Evolutionary conservation across 768 basidiomycete genomes (phyloP).

Genomic region (Hirschioporus abietinus): DNA sequence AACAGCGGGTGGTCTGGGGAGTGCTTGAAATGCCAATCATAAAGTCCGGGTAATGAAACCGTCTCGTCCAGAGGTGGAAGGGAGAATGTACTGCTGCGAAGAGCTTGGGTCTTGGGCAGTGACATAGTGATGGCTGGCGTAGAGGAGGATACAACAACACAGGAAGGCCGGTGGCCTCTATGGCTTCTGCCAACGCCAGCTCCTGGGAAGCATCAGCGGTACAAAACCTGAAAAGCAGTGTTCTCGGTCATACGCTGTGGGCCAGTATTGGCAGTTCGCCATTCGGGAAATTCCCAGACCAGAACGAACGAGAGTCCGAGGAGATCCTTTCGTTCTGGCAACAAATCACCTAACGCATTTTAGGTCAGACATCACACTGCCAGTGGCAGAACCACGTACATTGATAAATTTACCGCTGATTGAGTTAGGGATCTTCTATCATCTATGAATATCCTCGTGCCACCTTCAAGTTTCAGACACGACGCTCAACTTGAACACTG

Average conservation of each 20-base stretch:
- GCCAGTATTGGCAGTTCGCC: background rate
- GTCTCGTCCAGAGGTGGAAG: slow-evolving; percentile 19
- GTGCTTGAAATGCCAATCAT: slow-evolving; percentile 22
- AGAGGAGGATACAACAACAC: background rate
- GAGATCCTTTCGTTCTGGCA: no score
- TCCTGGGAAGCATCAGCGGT: background rate
- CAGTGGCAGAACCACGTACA: no score
- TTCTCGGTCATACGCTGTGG: background rate
- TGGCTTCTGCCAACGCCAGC: background rate
- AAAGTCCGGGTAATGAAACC: slow-evolving; percentile 20
- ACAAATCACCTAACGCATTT: no score
- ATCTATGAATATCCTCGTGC: no score
- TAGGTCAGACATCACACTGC: no score
- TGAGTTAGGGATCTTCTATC: no score
- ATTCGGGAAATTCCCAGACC: background rate
- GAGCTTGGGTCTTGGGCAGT: slow-evolving; percentile 20
- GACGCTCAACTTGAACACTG: no score
- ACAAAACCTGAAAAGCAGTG: background rate
- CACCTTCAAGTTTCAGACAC: no score
- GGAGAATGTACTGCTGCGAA: slow-evolving; percentile 24
- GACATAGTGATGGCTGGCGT: background rate
- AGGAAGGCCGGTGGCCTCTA: background rate
- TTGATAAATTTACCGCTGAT: no score
- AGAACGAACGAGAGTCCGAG: background rate
- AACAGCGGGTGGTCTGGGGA: slow-evolving; percentile 20